Evolutionary conservation across 345 rosid species (phyloP).

Genomic region (Odontarrhena argentea): DNA sequence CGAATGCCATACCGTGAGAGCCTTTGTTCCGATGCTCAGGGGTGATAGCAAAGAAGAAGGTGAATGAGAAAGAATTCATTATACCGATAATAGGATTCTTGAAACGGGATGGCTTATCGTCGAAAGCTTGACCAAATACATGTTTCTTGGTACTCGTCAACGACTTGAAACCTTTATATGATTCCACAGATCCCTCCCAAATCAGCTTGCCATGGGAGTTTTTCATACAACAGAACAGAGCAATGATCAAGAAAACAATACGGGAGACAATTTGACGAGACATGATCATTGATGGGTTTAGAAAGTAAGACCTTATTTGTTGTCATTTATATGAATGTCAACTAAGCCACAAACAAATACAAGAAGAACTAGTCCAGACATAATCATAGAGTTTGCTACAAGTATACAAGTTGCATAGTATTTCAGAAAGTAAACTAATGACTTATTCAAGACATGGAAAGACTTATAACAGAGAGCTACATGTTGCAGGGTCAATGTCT

Average conservation of each 20-base stretch:
- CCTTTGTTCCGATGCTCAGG: neutral
- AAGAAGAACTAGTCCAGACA: neutral
- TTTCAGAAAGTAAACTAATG: too few relatives aligned
- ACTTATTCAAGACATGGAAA: too few relatives aligned
- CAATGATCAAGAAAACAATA: too few relatives aligned
- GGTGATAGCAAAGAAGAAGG: neutral
- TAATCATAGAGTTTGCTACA: too few relatives aligned
- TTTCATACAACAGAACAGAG: too few relatives aligned
- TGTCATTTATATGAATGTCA: too few relatives aligned
- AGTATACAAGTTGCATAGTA: too few relatives aligned
- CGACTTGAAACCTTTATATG: neutral
- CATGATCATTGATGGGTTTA: too few relatives aligned
- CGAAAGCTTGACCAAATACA: neutral
- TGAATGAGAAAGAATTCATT: neutral
- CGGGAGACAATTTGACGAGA: too few relatives aligned
- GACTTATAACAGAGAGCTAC: neutral
- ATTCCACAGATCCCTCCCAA: neutral
- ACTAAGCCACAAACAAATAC: too few relatives aligned
- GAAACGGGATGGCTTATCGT: neutral
- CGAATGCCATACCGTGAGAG: conserved; percentile 13
- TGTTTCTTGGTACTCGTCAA: conserved; percentile 12
- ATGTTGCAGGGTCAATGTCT: neutral
- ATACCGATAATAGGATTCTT: neutral
- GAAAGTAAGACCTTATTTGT: too few relatives aligned
- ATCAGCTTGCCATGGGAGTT: neutral